These are phyloP conservation scores for Teratosphaeria epicoccoides DNA, from an alignment of 2,329 filamentous ascomycete genomes.

Conservation along the genomic window DNA sequence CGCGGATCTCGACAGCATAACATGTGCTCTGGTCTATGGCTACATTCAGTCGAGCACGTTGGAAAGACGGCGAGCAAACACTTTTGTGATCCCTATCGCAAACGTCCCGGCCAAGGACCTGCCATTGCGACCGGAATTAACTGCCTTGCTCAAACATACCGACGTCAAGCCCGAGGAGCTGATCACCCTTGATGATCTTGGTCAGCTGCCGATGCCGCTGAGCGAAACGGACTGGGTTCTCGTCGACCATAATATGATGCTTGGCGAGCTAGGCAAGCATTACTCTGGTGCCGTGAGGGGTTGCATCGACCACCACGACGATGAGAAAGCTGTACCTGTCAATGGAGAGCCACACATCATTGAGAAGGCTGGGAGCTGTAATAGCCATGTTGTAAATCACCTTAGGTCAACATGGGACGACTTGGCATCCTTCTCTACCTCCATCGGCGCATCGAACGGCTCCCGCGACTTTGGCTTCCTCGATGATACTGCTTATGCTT, in stretches of 20 bases:
- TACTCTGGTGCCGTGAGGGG: conserved; percentile 49
- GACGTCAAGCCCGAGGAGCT: conserved; percentile 51
- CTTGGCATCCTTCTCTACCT: conserved; percentile 33
- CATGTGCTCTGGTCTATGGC: conserved; percentile 60
- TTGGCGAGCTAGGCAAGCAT: conserved; percentile 46
- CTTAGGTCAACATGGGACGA: conserved; percentile 48
- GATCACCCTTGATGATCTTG: conserved; percentile 52
- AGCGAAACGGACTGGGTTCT: conserved; percentile 58
- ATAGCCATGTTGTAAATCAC: conserved; percentile 56
- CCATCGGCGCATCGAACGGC: conserved; percentile 28
- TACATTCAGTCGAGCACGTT: conserved; percentile 57
- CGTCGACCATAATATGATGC: conserved; percentile 69
- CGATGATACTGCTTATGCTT: conserved; percentile 26
- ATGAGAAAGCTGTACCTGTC: conserved; percentile 49
- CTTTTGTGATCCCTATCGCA: conserved; percentile 59
- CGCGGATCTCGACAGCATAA: conserved; percentile 72
- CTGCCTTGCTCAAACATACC: conserved; percentile 52
- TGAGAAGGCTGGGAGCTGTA: conserved; percentile 59
- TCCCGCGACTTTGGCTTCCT: conserved; percentile 30
- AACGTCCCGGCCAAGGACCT: conserved; percentile 62
- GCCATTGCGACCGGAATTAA: conserved; percentile 60
- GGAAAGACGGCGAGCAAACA: conserved; percentile 33
- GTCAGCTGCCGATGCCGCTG: conserved; percentile 33
- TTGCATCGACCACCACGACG: conserved; percentile 69
- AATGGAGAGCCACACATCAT: conserved; percentile 50